These are phyloP conservation scores for Trichoderma simmonsii DNA, from an alignment of 2,329 filamentous ascomycete genomes.

Conservation along the genomic window DNA sequence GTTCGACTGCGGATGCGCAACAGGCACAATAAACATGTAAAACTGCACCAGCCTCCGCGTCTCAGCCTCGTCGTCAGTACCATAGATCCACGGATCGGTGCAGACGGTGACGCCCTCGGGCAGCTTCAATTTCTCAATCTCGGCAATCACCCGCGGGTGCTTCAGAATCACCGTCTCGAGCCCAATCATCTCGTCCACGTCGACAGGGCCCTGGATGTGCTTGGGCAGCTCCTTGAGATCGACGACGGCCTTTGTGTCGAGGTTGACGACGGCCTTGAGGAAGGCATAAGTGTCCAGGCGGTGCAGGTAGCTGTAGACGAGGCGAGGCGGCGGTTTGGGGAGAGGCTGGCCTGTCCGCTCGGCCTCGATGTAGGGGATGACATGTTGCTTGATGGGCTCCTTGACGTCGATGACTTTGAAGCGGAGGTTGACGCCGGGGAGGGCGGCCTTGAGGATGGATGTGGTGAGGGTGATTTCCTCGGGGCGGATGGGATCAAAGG, in stretches of 20 bases:
- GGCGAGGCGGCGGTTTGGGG: conserved; percentile 44
- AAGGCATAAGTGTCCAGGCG: conserved; percentile 31
- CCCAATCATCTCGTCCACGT: conserved; percentile 24
- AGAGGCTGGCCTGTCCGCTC: conserved; percentile 52
- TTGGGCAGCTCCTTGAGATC: conserved; percentile 25
- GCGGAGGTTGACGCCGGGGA: conserved; percentile 26
- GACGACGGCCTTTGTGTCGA: conserved; percentile 32
- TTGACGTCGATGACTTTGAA: conserved; percentile 62
- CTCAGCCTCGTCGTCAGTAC: conserved; percentile 39
- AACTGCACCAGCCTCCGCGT: conserved; percentile 44
- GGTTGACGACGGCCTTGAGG: conserved; percentile 39
- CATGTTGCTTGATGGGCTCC: conserved; percentile 58
- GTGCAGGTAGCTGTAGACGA: conserved; percentile 44
- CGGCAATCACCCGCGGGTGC: conserved; percentile 36
- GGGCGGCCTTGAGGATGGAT: conserved; percentile 36
- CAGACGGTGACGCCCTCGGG: conserved; percentile 43
- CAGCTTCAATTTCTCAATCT: conserved; percentile 45
- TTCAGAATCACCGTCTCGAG: conserved; percentile 1
- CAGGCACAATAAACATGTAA: conserved; percentile 42
- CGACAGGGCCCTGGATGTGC: conserved; percentile 36
- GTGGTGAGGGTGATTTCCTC: conserved; percentile 51
- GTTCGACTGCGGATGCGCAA: conserved; percentile 53
- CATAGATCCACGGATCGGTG: conserved; percentile 67
- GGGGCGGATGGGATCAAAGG: conserved; percentile 41
- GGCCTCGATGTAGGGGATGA: conserved; percentile 58